Conservation (phyloP, 805 yeast species). For the Teunomyces atbi region DNA sequence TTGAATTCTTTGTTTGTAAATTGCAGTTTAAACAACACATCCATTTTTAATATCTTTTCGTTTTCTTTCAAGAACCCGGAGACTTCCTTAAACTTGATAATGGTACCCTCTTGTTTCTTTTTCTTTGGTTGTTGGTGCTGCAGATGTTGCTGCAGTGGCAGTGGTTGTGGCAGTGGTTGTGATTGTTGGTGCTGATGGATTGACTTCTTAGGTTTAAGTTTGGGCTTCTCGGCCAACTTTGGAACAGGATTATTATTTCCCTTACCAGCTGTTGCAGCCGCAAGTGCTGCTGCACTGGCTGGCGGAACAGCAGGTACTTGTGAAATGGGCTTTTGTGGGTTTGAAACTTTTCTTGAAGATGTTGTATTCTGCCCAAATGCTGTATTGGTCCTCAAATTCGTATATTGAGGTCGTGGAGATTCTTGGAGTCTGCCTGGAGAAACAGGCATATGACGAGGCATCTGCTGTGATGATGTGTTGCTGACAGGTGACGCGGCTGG, state of each 20-base stretch:
- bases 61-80: constrained; percentile 27
- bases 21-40: constrained; percentile 36
- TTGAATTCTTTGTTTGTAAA: constrained; percentile 24
- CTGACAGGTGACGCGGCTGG: background rate
- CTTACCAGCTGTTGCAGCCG: background rate
- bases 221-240: background rate
- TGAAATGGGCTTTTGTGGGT: background rate
- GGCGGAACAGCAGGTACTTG: constrained; percentile 3
- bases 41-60: constrained; percentile 43
- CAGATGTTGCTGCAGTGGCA: constrained; percentile 1
- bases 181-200: background rate
- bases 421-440: background rate
- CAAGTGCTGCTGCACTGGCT: constrained; percentile 8
- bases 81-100: constrained; percentile 33
- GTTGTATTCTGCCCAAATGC: constrained; percentile 6
- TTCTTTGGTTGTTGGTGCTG: background rate
- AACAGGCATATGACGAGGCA: background rate
- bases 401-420: constrained; percentile 1
- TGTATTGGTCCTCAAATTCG: constrained; percentile 5
- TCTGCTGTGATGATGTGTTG: background rate
- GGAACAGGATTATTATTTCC: background rate
- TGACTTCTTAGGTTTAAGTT: constrained; percentile 9
- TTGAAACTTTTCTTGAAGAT: constrained; percentile 5
- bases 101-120: background rate
- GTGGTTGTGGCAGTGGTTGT: background rate